phyloP scores from a whole-genome alignment of 805 yeast genomes.

The Grigorovia yakushimaensis region DNA sequence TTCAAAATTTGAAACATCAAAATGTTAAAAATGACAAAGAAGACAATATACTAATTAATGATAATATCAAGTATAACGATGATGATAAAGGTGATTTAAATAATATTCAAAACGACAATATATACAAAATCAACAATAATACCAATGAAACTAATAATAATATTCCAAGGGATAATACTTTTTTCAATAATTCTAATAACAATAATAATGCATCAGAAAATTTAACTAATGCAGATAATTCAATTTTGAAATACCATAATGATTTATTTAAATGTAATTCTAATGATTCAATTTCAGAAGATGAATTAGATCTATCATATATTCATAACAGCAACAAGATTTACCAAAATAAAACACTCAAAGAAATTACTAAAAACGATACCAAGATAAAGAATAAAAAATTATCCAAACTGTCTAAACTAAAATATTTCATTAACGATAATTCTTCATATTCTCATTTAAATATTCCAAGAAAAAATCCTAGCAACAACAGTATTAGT shows the following conservation, averaged over 20 bases:
- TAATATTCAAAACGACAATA: not conserved
- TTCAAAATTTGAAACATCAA: not conserved
- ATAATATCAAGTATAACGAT: not conserved
- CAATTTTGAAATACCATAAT: not conserved
- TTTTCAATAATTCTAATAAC: not conserved
- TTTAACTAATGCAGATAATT: not conserved
- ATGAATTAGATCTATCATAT: not conserved
- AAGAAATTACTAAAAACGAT: not conserved
- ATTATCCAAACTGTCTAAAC: not conserved
- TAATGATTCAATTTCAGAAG: not conserved
- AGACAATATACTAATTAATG: no score
- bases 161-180: not conserved
- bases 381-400: not conserved
- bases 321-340: not conserved
- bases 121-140: no score
- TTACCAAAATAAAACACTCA: not conserved
- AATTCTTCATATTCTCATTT: slow-evolving; percentile 1
- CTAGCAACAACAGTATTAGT: not conserved
- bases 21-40: not conserved
- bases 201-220: not conserved
- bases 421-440: not conserved
- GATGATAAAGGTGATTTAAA: not conserved
- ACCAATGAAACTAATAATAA: no score
- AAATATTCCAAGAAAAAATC: not conserved
- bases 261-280: not conserved